Evolutionary conservation across 129 eudicot genomes (phyloP).

Genomic region (Apium graveolens): DNA sequence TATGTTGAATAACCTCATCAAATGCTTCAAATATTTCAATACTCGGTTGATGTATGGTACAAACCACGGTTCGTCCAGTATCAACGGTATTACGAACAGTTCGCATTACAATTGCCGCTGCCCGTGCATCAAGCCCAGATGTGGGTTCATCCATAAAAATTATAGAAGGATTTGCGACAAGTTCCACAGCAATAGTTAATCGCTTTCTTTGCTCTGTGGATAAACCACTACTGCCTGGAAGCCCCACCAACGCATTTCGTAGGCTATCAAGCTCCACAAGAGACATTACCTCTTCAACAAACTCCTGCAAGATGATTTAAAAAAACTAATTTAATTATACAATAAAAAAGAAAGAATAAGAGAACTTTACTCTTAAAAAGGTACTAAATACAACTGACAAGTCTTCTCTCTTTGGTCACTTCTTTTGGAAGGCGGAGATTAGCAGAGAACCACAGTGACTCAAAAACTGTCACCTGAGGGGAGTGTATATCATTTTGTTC

Average conservation of each 20-base stretch:
- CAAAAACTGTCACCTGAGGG: constrained; percentile 82
- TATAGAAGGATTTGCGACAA: constrained; percentile 89
- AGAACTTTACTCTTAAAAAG: neutral
- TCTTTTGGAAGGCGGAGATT: constrained; percentile 74
- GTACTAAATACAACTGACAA: constrained; percentile 28
- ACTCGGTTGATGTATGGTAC: constrained; percentile 96
- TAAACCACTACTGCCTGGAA: constrained; percentile 63
- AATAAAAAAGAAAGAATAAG: neutral
- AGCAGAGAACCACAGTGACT: constrained; percentile 77
- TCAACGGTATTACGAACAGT: constrained; percentile 89
- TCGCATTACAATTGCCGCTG: constrained; percentile 96
- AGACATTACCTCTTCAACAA: constrained; percentile 75
- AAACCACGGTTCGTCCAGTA: constrained; percentile 90
- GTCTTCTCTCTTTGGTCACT: constrained; percentile 40
- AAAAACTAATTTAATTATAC: neutral
- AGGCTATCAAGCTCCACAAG: constrained; percentile 73
- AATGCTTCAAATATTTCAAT: constrained; percentile 95
- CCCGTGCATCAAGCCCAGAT: constrained; percentile 95
- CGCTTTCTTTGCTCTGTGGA: constrained; percentile 93
- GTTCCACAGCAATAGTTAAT: constrained; percentile 87
- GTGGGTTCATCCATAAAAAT: constrained; percentile 98
- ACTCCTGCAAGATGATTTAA: constrained; percentile 32
- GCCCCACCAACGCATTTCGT: constrained; percentile 74
- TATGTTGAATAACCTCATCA: constrained; percentile 55
- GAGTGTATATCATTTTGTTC: constrained; percentile 94